phyloP scores from a whole-genome alignment of 2,329 filamentous ascomycete genomes.

The Didymella segeticola region DNA sequence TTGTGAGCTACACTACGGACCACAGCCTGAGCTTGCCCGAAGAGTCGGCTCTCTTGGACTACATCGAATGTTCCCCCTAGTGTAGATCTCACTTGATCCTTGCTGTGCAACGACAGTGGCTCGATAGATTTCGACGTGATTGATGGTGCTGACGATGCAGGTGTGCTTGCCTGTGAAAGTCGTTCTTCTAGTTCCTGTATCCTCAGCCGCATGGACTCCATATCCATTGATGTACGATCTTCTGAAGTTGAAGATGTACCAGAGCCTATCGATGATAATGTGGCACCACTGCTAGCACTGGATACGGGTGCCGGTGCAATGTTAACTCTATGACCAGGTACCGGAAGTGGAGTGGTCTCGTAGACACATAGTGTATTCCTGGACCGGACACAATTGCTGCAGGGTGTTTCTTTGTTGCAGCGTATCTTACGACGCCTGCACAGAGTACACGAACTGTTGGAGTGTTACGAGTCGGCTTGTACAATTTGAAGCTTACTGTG shows the following conservation, averaged over 20 bases:
- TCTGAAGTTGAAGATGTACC: conserved; percentile 23
- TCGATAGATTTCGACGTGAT: conserved; percentile 23
- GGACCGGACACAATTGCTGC: conserved; percentile 65
- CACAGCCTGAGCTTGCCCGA: conserved; percentile 43
- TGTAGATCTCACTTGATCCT: conserved; percentile 32
- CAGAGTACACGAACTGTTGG: conserved; percentile 60
- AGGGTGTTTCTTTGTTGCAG: conserved; percentile 66
- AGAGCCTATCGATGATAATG: background rate
- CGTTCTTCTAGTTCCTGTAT: conserved; percentile 56
- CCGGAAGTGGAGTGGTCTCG: conserved; percentile 20
- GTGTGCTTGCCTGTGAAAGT: conserved; percentile 22
- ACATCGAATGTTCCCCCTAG: conserved; percentile 56
- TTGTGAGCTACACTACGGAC: conserved; percentile 61
- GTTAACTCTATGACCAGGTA: conserved; percentile 18
- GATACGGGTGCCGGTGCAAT: conserved; percentile 2
- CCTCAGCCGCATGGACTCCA: conserved; percentile 50
- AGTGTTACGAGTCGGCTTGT: conserved; percentile 12
- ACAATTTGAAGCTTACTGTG: background rate
- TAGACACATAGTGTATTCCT: conserved; percentile 64
- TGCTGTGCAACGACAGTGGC: conserved; percentile 45
- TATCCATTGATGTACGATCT: conserved; percentile 35
- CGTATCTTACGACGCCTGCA: conserved; percentile 68
- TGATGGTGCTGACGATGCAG: conserved; percentile 1
- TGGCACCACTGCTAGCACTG: background rate
- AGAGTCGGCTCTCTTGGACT: conserved; percentile 46